Conservation (phyloP, 169 alveolate species). For the Cryptosporidium xiaoi region DNA sequence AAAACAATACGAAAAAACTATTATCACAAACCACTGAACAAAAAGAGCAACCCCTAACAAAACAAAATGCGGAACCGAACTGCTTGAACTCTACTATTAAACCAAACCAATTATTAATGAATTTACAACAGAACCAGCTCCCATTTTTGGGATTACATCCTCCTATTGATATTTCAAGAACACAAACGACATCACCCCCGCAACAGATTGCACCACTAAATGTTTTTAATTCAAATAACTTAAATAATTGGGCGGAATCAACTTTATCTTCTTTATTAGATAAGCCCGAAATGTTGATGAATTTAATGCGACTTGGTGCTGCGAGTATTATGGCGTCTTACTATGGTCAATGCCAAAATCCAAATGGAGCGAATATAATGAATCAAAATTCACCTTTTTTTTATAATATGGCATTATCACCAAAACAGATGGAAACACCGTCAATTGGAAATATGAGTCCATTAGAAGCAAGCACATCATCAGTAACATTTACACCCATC, state of each 20-base stretch:
- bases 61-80: conserved; percentile 14
- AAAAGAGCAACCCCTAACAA: conserved; percentile 9
- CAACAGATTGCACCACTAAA: conserved; percentile 44
- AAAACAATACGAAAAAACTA: conserved; percentile 6
- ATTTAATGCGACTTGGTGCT: conserved; percentile 70
- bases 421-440: conserved; percentile 48
- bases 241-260: conserved; percentile 64
- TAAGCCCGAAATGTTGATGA: conserved; percentile 65
- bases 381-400: conserved; percentile 19
- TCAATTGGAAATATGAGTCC: background rate
- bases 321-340: conserved; percentile 70
- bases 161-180: conserved; percentile 30
- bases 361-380: conserved; percentile 13
- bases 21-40: conserved; percentile 12
- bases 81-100: conserved; percentile 21
- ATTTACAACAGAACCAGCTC: conserved; percentile 23
- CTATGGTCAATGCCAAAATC: conserved; percentile 52
- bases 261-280: conserved; percentile 59
- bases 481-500: conserved; percentile 53
- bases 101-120: conserved; percentile 23
- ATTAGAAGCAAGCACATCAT: conserved; percentile 17
- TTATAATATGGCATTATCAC: conserved; percentile 48
- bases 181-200: conserved; percentile 9
- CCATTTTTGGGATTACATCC: conserved; percentile 46
- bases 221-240: conserved; percentile 18